Conservation (phyloP, 306 rosid genomes). For the Biancaea sappan region DNA sequence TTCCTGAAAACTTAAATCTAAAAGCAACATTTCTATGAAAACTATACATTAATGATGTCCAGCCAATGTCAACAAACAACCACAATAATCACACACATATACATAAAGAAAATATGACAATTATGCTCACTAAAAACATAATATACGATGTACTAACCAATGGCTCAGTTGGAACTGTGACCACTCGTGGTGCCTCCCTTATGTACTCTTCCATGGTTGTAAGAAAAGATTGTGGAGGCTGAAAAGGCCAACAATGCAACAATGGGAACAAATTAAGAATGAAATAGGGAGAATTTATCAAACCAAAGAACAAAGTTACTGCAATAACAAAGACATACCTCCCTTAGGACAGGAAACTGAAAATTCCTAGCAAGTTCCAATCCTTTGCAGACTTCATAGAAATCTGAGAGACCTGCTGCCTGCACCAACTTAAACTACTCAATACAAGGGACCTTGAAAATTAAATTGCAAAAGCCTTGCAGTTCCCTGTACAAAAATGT, state of each 20-base stretch:
- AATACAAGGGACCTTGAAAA: constrained; percentile 25
- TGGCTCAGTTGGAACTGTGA: constrained; percentile 78
- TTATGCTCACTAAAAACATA: constrained; percentile 15
- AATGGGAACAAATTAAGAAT: constrained; percentile 19
- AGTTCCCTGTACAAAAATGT: neutral
- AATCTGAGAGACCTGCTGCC: constrained; percentile 89
- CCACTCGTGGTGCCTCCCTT: constrained; percentile 90
- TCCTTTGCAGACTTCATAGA: constrained; percentile 91
- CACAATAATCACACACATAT: constrained; percentile 5
- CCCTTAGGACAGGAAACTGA: constrained; percentile 97
- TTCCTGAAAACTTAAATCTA: constrained; percentile 7
- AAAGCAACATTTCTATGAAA: constrained; percentile 30
- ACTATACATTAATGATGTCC: neutral
- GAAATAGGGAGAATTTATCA: constrained; percentile 10
- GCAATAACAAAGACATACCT: constrained; percentile 49
- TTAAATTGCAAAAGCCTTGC: constrained; percentile 21
- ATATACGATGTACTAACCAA: constrained; percentile 63
- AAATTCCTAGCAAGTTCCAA: constrained; percentile 98
- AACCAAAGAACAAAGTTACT: constrained; percentile 16
- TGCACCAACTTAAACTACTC: constrained; percentile 45
- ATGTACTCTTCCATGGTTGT: constrained; percentile 97
- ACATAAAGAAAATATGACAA: neutral
- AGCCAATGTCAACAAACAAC: neutral
- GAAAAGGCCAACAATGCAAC: constrained; percentile 32
- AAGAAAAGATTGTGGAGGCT: constrained; percentile 99